These are phyloP conservation scores for Grosmannia huntii DNA, from an alignment of 2,329 filamentous ascomycete species.

Conservation along the genomic window DNA sequence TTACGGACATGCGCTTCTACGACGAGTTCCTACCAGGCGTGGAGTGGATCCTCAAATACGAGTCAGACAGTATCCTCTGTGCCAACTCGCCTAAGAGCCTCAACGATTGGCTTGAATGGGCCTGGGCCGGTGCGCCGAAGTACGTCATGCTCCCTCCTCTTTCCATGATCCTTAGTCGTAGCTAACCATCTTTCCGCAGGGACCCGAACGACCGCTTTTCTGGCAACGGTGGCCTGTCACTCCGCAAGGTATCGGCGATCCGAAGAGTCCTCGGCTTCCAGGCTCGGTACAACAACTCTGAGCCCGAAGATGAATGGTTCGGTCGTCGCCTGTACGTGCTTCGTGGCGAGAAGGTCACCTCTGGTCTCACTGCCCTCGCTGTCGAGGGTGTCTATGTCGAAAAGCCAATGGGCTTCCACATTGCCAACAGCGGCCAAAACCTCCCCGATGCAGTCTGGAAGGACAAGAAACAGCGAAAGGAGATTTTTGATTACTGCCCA, in stretches of 20 bases:
- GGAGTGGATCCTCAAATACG: constrained; percentile 42
- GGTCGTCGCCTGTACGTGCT: constrained; percentile 32
- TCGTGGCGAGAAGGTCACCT: constrained; percentile 34
- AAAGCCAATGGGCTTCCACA: constrained; percentile 41
- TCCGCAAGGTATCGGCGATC: constrained; percentile 39
- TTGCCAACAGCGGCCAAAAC: constrained; percentile 28
- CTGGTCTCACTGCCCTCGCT: constrained; percentile 27
- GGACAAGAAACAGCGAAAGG: constrained; percentile 26
- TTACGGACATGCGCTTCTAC: constrained; percentile 41
- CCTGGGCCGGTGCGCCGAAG: constrained; percentile 41
- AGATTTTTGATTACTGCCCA: constrained; percentile 42
- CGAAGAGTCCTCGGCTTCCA: constrained; percentile 34
- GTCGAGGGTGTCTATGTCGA: constrained; percentile 37
- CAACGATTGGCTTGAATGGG: constrained; percentile 40
- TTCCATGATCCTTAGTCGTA: background rate
- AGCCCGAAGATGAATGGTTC: constrained; percentile 44
- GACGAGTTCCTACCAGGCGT: constrained; percentile 34
- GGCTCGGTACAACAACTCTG: constrained; percentile 33
- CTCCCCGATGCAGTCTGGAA: constrained; percentile 35
- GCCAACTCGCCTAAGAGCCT: constrained; percentile 37
- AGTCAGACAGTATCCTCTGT: constrained; percentile 43
- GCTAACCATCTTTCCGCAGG: constrained; percentile 14
- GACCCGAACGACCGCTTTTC: constrained; percentile 29
- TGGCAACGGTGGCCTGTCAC: constrained; percentile 40
- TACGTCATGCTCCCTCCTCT: constrained; percentile 15